Base-by-base conservation (phyloP, 1,139 yeast species). In the Diutina scorzettiae region DNA sequence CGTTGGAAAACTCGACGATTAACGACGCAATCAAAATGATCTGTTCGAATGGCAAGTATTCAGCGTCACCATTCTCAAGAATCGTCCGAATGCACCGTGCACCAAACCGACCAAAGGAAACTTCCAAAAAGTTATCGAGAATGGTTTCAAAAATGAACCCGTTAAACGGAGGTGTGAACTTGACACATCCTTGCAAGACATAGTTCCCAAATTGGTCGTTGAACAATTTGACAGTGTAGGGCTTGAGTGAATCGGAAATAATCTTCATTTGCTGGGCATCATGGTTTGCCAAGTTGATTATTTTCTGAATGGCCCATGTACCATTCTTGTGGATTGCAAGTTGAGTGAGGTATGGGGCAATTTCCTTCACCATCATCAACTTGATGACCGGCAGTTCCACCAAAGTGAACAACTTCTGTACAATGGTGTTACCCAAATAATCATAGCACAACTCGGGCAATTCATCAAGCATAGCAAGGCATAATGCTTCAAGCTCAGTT, bases 301-400 rank as follows among this genome's bases (percentile, higher is more conserved):
- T 81, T 60, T 91, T 93, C 59, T 93, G 98, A 25, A 95, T 94
- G 2, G 97, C 97, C 98, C 98, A 91, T 3, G 99, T 91, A 48
- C 99, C 99, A 59, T 93, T 91, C 56, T 91, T 91, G 63, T 91
- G 99, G 45, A 86, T 81, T 53, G 97, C 93, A 66, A 91, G 81
- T 53, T 87, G 94, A 1, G 96, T 84, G 49, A 93, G 68, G 54
- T 71, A 84, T 18, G 93, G 95, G 3, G 83, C 69, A 42, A 93
- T 76, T 50, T 75, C 77, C 53, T 81, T 77, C 42, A 91, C 73
- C 87, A 93, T 82, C 60, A 82, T 73, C 51, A 83, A 81, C 55
- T 85, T 84, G 44, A 87, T 69, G 6, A 79, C 69, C 27, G 82
- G 78, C 2, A 86, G 76, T 43, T 66, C 62, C 41, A 89, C 75